phyloP scores from a whole-genome alignment of 2,329 filamentous ascomycete genomes.

The Dryadomyces quercus-mongolicae region DNA sequence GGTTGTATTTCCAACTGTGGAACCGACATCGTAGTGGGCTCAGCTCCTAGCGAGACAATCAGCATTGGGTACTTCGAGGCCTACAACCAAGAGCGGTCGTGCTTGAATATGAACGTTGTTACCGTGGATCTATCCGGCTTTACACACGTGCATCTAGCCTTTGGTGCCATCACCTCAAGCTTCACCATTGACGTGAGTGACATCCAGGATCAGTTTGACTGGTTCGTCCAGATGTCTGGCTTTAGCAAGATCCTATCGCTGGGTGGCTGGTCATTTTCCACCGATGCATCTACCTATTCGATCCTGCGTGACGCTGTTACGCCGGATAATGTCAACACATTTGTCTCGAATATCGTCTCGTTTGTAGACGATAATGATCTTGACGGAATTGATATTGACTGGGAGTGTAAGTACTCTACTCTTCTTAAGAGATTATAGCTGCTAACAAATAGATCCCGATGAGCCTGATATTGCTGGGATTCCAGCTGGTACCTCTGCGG shows the following conservation, averaged over 20 bases:
- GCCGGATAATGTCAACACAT: background rate
- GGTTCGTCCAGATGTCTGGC: conserved; percentile 19
- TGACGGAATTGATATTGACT: background rate
- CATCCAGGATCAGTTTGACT: conserved; percentile 15
- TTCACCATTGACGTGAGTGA: conserved; percentile 13
- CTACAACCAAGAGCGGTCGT: conserved; percentile 18
- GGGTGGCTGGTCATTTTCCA: conserved; percentile 30
- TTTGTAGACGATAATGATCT: background rate
- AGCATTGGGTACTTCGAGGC: conserved; percentile 23
- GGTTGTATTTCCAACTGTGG: conserved; percentile 29
- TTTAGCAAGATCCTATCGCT: conserved; percentile 27
- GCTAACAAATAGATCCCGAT: background rate
- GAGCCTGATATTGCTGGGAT: conserved; percentile 17
- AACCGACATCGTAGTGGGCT: conserved; percentile 16
- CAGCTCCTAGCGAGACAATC: background rate
- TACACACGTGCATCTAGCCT: conserved; percentile 20
- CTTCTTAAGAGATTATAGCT: background rate
- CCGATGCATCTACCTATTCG: conserved; percentile 18
- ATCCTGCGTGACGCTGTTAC: conserved; percentile 19
- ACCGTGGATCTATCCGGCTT: conserved; percentile 10
- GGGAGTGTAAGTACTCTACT: background rate
- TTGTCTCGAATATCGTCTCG: background rate
- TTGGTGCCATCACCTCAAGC: conserved; percentile 14
- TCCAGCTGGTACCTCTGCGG: conserved; percentile 16
- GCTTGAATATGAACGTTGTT: conserved; percentile 15